Percentiles rank a stretch among this genome's conserved stretches.
phyloP scores from a whole-genome alignment of 148 eudicot genomes.

The Camellia sinensis region DNA sequence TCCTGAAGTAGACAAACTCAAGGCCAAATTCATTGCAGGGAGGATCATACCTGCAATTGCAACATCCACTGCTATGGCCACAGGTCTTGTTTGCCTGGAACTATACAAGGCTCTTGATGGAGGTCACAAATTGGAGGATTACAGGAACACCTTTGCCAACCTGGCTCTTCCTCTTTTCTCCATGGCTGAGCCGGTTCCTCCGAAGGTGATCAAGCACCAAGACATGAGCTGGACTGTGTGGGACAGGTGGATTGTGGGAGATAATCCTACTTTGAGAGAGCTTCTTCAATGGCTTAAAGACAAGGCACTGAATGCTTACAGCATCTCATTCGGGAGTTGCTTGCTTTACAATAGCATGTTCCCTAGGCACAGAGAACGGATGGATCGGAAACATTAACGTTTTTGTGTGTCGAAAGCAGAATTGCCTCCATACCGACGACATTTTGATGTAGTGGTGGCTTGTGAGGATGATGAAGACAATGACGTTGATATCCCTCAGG shows the following conservation, averaged over 20 bases:
- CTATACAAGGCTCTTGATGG: slow-evolving; percentile 75
- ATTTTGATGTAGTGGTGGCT: slow-evolving; percentile 75
- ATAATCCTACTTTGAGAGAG: slow-evolving; percentile 62
- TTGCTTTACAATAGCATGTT: slow-evolving; percentile 76
- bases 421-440: slow-evolving; percentile 62
- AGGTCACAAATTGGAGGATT: slow-evolving; percentile 72
- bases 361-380: slow-evolving; percentile 66
- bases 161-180: slow-evolving; percentile 86
- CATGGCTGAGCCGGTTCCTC: slow-evolving; percentile 81
- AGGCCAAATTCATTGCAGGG: slow-evolving; percentile 88
- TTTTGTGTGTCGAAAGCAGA: too few species aligned
- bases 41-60: slow-evolving; percentile 96
- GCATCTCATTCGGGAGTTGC: slow-evolving; percentile 73
- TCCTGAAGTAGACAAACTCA: slow-evolving; percentile 86
- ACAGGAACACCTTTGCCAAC: slow-evolving; percentile 83
- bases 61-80: slow-evolving; percentile 83
- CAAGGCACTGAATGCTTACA: slow-evolving; percentile 70
- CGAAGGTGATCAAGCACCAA: slow-evolving; percentile 70
- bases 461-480: slow-evolving; percentile 86
- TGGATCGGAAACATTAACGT: too few species aligned
- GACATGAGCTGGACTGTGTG: slow-evolving; percentile 87
- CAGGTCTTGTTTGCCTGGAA: slow-evolving; percentile 91
- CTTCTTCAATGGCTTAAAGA: slow-evolving; percentile 61
- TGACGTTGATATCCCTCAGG: slow-evolving; percentile 69
- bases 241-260: slow-evolving; percentile 76